phyloP scores from a whole-genome alignment of 306 rosid species.

The Acmispon strigosus region DNA sequence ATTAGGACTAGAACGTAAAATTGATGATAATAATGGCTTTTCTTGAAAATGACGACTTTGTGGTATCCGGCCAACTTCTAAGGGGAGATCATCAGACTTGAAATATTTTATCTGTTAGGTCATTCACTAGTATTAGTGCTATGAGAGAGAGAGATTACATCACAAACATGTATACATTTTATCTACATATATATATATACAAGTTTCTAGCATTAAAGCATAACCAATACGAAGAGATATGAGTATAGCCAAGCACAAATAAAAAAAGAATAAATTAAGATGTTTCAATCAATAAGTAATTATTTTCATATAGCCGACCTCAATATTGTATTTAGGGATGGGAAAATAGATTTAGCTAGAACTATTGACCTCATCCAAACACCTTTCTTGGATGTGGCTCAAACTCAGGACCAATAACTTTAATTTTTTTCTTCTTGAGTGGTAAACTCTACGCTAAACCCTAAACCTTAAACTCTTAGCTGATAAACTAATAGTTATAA shows the following conservation, averaged over 20 bases:
- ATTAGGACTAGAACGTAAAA: constrained; percentile 4
- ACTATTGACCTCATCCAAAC: too few species aligned
- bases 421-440: too few species aligned
- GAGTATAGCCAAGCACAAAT: not conserved
- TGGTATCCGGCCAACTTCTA: constrained; percentile 37
- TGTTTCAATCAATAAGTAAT: too few species aligned
- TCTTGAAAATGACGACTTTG: constrained; percentile 46
- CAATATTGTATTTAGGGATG: too few species aligned
- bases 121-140: not conserved
- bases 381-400: too few species aligned
- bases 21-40: constrained; percentile 28
- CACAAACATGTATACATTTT: not conserved
- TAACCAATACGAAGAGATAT: not conserved
- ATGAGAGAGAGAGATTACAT: not conserved
- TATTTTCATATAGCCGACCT: too few species aligned
- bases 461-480: too few species aligned
- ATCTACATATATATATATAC: not conserved
- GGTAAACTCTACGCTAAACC: too few species aligned
- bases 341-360: too few species aligned
- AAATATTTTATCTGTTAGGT: constrained; percentile 48
- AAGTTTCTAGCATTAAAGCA: not conserved
- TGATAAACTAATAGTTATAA: too few species aligned
- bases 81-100: constrained; percentile 53
- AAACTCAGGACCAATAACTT: too few species aligned
- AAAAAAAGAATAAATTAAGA: not conserved